These are phyloP conservation scores for Tulasnella sp. DNA, from an alignment of 768 basidiomycete genomes.

Conservation along the genomic window DNA sequence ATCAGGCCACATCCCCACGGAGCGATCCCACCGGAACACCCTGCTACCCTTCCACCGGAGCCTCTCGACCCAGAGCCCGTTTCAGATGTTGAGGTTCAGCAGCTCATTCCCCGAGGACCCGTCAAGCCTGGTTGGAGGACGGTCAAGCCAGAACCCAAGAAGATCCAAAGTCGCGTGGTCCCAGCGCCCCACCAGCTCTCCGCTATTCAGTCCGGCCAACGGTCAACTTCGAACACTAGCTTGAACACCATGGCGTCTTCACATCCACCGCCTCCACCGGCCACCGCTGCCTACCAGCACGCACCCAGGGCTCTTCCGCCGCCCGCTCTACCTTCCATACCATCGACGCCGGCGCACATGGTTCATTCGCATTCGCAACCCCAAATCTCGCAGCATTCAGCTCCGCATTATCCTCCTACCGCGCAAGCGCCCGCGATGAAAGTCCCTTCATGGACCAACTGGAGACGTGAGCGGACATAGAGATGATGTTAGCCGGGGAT, in stretches of 20 bases:
- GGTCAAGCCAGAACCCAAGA: slow-evolving; percentile 5
- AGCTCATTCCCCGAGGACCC: neutral
- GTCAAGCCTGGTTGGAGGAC: slow-evolving; percentile 9
- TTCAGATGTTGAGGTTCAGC: neutral
- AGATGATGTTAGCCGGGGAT: neutral
- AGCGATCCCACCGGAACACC: neutral
- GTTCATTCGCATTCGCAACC: neutral
- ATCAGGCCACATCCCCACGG: neutral
- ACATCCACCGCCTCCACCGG: neutral
- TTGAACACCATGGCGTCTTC: neutral
- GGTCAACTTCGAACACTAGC: neutral
- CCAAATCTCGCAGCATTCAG: neutral
- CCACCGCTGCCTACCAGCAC: neutral
- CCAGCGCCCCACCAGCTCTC: neutral
- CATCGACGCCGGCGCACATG: neutral
- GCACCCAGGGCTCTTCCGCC: neutral
- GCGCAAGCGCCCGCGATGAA: neutral
- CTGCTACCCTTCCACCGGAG: neutral
- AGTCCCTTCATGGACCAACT: neutral
- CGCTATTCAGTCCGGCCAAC: neutral
- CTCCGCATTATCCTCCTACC: neutral
- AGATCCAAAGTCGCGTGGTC: slow-evolving; percentile 6
- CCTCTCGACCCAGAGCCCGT: neutral
- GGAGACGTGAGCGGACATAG: neutral
- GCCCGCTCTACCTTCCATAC: neutral